phyloP scores from a whole-genome alignment of 176 grass and related monocot species.

The Triticum turgidum region DNA sequence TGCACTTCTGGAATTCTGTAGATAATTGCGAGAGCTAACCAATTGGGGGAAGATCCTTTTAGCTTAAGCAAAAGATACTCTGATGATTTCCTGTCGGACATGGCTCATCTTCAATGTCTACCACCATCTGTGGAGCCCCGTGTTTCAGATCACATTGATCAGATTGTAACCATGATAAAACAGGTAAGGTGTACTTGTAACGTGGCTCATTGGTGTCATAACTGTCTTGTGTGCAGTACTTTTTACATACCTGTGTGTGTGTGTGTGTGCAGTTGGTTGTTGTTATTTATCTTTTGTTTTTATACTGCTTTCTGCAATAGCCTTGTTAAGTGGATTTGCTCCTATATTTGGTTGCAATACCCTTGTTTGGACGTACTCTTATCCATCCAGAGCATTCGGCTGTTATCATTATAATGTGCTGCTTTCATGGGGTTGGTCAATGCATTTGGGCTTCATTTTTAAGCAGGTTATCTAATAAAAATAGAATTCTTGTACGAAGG shows the following conservation, averaged over 20 bases:
- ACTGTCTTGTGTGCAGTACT: not conserved
- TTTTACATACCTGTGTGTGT: not conserved
- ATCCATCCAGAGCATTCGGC: not conserved
- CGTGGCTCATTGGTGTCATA: not conserved
- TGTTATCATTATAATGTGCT: slow-evolving; percentile 6
- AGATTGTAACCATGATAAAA: slow-evolving; percentile 95
- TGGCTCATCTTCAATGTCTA: slow-evolving; percentile 87
- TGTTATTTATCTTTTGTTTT: not conserved
- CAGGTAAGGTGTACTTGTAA: slow-evolving; percentile 50
- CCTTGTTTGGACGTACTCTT: slow-evolving; percentile 12
- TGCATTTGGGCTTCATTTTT: not conserved
- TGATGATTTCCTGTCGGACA: slow-evolving; percentile 86
- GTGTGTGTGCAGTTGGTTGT: not conserved
- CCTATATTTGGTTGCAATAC: slow-evolving; percentile 15
- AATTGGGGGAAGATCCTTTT: slow-evolving; percentile 83
- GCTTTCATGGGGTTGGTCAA: not conserved
- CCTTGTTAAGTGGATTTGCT: not conserved
- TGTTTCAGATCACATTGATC: slow-evolving; percentile 80
- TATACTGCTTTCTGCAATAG: not conserved
- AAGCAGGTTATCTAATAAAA: not conserved
- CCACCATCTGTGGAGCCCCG: slow-evolving; percentile 82
- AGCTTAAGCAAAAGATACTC: slow-evolving; percentile 76
- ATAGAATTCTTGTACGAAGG: not conserved
- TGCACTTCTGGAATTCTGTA: slow-evolving; percentile 89
- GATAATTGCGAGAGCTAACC: slow-evolving; percentile 97